A percentile compares a stretch with the other conserved stretches of the same genome.
Evolutionary conservation across 352 stramenopile species (phyloP).

Genomic region (Pythium dissotocum): DNA sequence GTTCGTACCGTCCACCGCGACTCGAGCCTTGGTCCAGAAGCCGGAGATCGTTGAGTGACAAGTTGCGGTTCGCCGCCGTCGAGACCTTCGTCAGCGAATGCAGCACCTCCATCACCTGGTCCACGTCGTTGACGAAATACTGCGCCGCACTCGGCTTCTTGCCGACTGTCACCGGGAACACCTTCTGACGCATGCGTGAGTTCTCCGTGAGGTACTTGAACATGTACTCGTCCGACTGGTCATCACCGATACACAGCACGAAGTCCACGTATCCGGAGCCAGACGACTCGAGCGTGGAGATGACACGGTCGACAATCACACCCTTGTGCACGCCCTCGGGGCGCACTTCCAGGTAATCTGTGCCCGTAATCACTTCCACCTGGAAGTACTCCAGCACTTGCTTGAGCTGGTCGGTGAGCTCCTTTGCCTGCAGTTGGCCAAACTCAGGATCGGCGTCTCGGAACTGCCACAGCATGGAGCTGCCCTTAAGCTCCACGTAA

Average conservation of each 20-base stretch:
- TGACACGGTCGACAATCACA: slow-evolving; percentile 94
- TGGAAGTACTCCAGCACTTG: slow-evolving; percentile 95
- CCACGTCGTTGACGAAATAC: slow-evolving; percentile 98
- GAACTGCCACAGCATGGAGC: slow-evolving; percentile 99
- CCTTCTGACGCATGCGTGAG: slow-evolving; percentile 57
- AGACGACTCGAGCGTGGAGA: slow-evolving; percentile 89
- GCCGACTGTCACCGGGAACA: slow-evolving; percentile 97
- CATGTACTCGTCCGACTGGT: slow-evolving; percentile 99
- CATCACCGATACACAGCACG: slow-evolving; percentile 96
- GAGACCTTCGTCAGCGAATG: slow-evolving; percentile 85
- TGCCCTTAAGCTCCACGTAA: slow-evolving; percentile 99
- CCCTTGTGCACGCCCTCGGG: slow-evolving; percentile 98
- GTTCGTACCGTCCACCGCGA: slow-evolving; percentile 45
- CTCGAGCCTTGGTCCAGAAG: slow-evolving; percentile 54
- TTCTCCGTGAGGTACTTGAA: slow-evolving; percentile 86
- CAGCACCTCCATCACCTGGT: slow-evolving; percentile 95
- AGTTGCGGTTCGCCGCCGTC: slow-evolving; percentile 78
- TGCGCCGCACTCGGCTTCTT: slow-evolving; percentile 98
- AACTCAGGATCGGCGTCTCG: slow-evolving; percentile 99
- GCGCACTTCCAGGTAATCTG: slow-evolving; percentile 93
- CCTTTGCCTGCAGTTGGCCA: slow-evolving; percentile 97
- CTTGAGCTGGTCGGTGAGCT: slow-evolving; percentile 97
- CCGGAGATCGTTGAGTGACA: slow-evolving; percentile 84
- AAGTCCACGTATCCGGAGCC: slow-evolving; percentile 92
- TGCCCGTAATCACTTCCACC: slow-evolving; percentile 92